Percentiles rank a stretch among this genome's conserved stretches.
These are phyloP conservation scores for Elaeis guineensis DNA, from an alignment of 176 grass and related monocot species.

Conservation along the genomic window DNA sequence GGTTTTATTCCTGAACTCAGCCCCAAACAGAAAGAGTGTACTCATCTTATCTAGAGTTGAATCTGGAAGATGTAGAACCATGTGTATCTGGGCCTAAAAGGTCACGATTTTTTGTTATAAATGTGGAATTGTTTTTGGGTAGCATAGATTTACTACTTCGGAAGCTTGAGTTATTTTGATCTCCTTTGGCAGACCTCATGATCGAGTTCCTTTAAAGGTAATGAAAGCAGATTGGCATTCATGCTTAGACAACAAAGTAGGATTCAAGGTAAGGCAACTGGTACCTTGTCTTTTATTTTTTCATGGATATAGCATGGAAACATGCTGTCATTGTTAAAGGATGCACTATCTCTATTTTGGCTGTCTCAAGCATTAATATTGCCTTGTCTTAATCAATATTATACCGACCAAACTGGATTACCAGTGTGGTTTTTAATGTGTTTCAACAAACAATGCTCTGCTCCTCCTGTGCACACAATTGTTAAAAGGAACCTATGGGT, in stretches of 20 bases:
- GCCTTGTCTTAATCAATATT: too few species aligned
- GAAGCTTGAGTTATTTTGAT: not conserved
- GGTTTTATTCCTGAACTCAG: conserved; percentile 30
- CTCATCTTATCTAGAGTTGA: conserved; percentile 89
- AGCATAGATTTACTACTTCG: too few species aligned
- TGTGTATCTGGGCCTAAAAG: conserved; percentile 94
- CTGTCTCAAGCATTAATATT: too few species aligned
- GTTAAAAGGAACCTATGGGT: too few species aligned
- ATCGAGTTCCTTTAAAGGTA: conserved; percentile 85
- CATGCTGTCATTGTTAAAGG: not conserved
- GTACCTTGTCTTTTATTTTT: too few species aligned
- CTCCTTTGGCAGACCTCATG: conserved; percentile 62
- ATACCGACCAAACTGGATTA: too few species aligned
- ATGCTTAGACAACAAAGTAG: conserved; percentile 90
- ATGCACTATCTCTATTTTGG: not conserved
- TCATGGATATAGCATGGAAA: not conserved
- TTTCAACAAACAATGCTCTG: too few species aligned
- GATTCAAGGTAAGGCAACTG: conserved; percentile 65
- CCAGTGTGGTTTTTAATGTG: too few species aligned
- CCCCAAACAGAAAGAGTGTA: conserved; percentile 82
- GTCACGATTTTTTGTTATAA: conserved; percentile 25
- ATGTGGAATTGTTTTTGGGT: too few species aligned
- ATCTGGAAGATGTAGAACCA: conserved; percentile 78
- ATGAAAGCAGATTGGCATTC: conserved; percentile 93
- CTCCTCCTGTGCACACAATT: too few species aligned